Evolutionary conservation across 78 protist genomes (phyloP), one percentile per base, ranked within the genome.

Genomic region (Speleostelium caveatum): DNA sequence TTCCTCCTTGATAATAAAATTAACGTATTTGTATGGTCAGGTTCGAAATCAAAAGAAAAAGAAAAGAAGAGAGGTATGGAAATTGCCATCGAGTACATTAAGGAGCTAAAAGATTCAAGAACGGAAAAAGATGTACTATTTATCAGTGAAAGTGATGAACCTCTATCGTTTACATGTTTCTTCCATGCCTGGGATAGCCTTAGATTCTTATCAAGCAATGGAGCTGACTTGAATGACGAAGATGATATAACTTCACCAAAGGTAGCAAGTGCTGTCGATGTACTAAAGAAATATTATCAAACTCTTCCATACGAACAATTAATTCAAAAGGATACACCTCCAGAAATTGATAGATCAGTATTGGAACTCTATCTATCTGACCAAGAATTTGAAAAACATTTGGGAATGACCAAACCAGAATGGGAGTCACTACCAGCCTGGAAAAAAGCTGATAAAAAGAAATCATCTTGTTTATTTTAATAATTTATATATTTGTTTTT

Each of bases 351-450:
- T 51, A 58, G 86, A 28, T 73, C 93, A 7, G 80, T 76, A 6
- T 69, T 87, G 28, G 93, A 87, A 60, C 61, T 87, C 76, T 87
- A 74, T 36, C 76, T 87, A 4, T 63, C 77, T 17, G 93, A 87
- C 38, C 78, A 75, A 30, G 93, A 87, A 16, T 87, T 87, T 39
- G 42, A 59, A 56, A 67, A 75, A 35, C 42, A 53, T 41, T 55
- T 87, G 14, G 93, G 93, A 19, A 59, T 72, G 71, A 61, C 26
- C 4, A 87, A 58, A 65, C 6, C 53, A 32, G 93, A 68, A 49
- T 87, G 86, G 86, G 86, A 75, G 33, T 32, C 61, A 5, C 7
- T 72, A 17, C 93, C 93, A 22, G 62, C 60, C 16, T 87, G 93
- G 93, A 87, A 87, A 56, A 87, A 51, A 51, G 49, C 86, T 32